Base-by-base conservation (phyloP, 192 early-diverging fungal species). In the Chytriomyces sp. region DNA sequence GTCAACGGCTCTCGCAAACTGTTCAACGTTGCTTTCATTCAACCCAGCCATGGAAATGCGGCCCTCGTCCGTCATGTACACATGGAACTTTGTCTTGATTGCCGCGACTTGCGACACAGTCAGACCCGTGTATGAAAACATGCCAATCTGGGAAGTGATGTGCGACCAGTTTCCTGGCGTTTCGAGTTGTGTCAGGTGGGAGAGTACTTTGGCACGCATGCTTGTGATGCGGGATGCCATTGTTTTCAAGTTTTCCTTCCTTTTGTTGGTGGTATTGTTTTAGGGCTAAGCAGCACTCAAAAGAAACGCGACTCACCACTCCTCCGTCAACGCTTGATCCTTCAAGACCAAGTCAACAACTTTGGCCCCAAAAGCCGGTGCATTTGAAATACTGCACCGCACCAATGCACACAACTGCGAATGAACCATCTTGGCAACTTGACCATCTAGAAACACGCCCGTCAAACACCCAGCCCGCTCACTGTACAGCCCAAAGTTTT, bases 81-180 rank as follows among this genome's bases (percentile, higher is more conserved):
- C 85, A 76, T 97, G 96, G 81, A 92, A 94, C 82, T 96, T 89
- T 43, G 90, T 87, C 64, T 88, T 89, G 69, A 99, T 83, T 3
- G 87, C 87, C 74, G 89, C 88, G 69, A 94, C 93, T 82, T 99
- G 96, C 78, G 57, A 80, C 87, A 86, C 70, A 53, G 76, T 88
- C 66, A 98, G 82, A 18, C 97, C 97, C 0, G 97, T 98, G 84
- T 91, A 99, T 23, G 92, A 93, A 83, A 99, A 99, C 97, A 99
- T 99, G 74, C 97, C 97, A 80, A 98, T 98, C 83, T 99, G 97
- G 66, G 92, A 89, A 4, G 89, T 79, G 79, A 99, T 97, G 69
- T 99, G 97, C 74, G 95, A 91, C 97, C 97, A 99, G 61, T 90
- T 91, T 6, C 96, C 96, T 7, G 95, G 96, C 6, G 96, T 99